phyloP scores from a whole-genome alignment of 2,329 filamentous ascomycete species.

The Aureobasidium musti region DNA sequence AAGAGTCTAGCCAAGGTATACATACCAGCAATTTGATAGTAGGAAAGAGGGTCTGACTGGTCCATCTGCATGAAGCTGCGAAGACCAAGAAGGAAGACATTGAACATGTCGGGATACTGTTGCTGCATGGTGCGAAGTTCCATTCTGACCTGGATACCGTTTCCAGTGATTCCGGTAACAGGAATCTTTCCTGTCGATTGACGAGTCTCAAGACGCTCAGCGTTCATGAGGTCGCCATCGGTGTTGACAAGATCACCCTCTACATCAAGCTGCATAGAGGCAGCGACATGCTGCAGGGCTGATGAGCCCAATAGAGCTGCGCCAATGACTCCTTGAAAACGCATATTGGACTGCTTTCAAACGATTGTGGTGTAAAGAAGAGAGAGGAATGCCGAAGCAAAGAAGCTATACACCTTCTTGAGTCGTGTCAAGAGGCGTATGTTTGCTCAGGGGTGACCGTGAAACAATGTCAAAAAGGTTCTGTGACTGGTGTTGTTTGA shows the following conservation, averaged over 20 bases:
- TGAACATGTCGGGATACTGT: conserved; percentile 66
- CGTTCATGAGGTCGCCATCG: conserved; percentile 12
- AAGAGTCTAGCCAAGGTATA: not conserved
- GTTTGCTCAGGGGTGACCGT: not conserved
- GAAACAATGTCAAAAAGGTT: conserved; percentile 22
- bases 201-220: conserved; percentile 23
- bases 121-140: conserved; percentile 68
- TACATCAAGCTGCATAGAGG: conserved; percentile 11
- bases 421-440: not conserved
- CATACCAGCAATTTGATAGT: conserved; percentile 75
- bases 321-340: conserved; percentile 21
- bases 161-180: conserved; percentile 39
- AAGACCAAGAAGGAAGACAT: conserved; percentile 74
- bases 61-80: conserved; percentile 69
- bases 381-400: conserved; percentile 12
- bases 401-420: conserved; percentile 17
- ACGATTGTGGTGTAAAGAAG: conserved; percentile 19
- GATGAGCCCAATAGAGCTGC: conserved; percentile 20
- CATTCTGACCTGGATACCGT: conserved; percentile 51
- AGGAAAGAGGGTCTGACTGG: conserved; percentile 67
- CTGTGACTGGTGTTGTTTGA: conserved; percentile 18
- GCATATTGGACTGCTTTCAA: conserved; percentile 22
- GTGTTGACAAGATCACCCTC: conserved; percentile 12
- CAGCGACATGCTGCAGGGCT: conserved; percentile 25
- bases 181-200: conserved; percentile 31